A percentile compares a stretch with the other conserved stretches of the same genome.
Conservation (phyloP, 176 grass and related monocot genomes). For the Microstegium vimineum region DNA sequence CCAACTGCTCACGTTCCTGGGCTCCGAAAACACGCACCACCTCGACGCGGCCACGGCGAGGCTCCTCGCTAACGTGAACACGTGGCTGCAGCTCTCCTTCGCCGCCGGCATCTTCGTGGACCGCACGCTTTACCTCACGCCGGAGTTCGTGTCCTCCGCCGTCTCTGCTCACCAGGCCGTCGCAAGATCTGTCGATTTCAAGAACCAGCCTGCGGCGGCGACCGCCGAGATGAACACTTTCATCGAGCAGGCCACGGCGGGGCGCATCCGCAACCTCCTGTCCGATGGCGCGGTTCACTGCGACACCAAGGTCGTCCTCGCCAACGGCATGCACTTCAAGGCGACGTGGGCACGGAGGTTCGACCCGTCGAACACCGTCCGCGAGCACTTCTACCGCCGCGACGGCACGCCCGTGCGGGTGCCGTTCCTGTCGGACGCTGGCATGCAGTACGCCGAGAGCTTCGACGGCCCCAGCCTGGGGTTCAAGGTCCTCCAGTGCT, state of each 20-base stretch:
- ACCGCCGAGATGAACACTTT: neutral
- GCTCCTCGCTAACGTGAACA: neutral
- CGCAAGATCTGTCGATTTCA: neutral
- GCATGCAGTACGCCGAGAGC: neutral
- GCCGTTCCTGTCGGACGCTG: slow-evolving; percentile 14
- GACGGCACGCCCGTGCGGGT: neutral
- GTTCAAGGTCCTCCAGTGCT: slow-evolving; percentile 27
- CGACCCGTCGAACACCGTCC: neutral
- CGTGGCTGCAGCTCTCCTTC: slow-evolving; percentile 27
- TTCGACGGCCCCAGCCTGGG: neutral
- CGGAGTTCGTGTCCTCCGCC: slow-evolving; percentile 13
- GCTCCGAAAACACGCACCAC: neutral
- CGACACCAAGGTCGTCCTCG: slow-evolving; percentile 2
- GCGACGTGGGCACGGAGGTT: slow-evolving; percentile 16
- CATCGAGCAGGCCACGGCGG: neutral
- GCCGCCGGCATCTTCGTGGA: slow-evolving; percentile 25
- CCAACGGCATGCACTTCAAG: slow-evolving; percentile 35
- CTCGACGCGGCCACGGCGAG: neutral
- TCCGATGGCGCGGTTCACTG: neutral
- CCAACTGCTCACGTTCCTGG: too few relatives aligned
- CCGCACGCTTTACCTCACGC: neutral
- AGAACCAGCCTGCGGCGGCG: neutral
- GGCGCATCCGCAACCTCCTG: too few relatives aligned
- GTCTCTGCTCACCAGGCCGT: neutral
- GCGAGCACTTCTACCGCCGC: neutral